Evolutionary conservation across 768 basidiomycete species (phyloP).

Genomic region (Tremella yokohamensis): DNA sequence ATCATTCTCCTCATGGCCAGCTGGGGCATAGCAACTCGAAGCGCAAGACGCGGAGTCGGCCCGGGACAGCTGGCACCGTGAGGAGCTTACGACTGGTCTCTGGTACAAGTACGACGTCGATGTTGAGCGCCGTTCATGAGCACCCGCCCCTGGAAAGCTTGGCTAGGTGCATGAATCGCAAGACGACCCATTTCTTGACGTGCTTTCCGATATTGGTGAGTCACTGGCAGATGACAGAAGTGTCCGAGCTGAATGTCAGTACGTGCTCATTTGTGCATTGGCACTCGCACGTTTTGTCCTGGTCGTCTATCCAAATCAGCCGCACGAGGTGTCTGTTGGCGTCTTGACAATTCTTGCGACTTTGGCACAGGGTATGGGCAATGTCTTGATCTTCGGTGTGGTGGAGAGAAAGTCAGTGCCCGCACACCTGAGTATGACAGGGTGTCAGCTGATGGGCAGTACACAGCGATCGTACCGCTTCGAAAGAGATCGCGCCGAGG

Average conservation of each 20-base stretch:
- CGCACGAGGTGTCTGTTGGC: too few species aligned
- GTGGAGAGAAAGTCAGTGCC: too few species aligned
- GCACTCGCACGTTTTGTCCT: neutral
- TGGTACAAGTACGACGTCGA: neutral
- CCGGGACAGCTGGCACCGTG: neutral
- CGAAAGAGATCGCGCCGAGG: too few species aligned
- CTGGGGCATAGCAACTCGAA: neutral
- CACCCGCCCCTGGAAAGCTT: conserved; percentile 14
- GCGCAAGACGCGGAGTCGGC: neutral
- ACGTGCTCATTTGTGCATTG: conserved; percentile 21
- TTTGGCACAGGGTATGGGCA: conserved; percentile 18
- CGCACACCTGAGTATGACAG: too few species aligned
- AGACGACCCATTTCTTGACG: conserved; percentile 15
- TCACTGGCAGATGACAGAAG: neutral
- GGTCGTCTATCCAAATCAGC: too few species aligned
- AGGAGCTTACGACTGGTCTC: neutral
- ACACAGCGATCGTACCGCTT: too few species aligned
- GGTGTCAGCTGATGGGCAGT: too few species aligned
- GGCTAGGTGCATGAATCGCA: conserved; percentile 23
- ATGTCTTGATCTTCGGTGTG: conserved; percentile 25
- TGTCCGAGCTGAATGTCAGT: conserved; percentile 11
- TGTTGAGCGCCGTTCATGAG: neutral
- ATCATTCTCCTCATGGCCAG: conserved; percentile 1
- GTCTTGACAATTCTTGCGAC: conserved; percentile 14
- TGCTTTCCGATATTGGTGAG: conserved; percentile 28